A percentile compares a stretch with the other conserved stretches of the same genome.
These are phyloP conservation scores for Talaromyces sp. DNA, from an alignment of 2,329 filamentous ascomycete genomes.

Conservation along the genomic window DNA sequence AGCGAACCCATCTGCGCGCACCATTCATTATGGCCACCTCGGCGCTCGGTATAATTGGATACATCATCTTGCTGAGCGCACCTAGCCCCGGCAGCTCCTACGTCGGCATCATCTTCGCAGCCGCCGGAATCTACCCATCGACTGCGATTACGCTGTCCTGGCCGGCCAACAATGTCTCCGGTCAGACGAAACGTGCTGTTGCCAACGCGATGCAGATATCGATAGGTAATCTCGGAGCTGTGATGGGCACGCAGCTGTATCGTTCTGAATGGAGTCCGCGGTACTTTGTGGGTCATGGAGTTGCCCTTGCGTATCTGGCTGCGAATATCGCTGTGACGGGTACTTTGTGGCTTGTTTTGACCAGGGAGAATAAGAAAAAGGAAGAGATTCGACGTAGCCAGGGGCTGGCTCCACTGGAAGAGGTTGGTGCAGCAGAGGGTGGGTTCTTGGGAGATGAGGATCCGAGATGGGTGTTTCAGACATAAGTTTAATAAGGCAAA, in stretches of 20 bases:
- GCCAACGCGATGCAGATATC: constrained; percentile 57
- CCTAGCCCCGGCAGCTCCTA: not conserved
- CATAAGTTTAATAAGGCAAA: not conserved
- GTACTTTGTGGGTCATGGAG: constrained; percentile 61
- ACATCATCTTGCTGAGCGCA: constrained; percentile 3
- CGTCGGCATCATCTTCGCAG: constrained; percentile 20
- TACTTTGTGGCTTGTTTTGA: constrained; percentile 51
- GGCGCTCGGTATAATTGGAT: constrained; percentile 4
- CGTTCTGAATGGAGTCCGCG: constrained; percentile 55
- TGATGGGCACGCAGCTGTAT: constrained; percentile 63
- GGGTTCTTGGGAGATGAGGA: constrained; percentile 60
- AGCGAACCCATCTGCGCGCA: constrained; percentile 21
- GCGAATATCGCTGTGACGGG: constrained; percentile 53
- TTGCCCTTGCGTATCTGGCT: constrained; percentile 60
- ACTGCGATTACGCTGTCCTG: constrained; percentile 18
- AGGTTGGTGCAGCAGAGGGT: constrained; percentile 46
- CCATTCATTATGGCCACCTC: constrained; percentile 14
- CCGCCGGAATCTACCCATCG: constrained; percentile 29
- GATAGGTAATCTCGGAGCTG: constrained; percentile 66
- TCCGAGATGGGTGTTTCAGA: constrained; percentile 56
- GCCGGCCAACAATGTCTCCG: constrained; percentile 8
- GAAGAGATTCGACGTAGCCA: constrained; percentile 41
- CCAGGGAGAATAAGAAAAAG: constrained; percentile 54
- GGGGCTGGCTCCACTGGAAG: constrained; percentile 26
- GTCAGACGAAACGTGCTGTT: constrained; percentile 39